phyloP scores from a whole-genome alignment of 2,329 filamentous ascomycete species.

The Pseudogymnoascus sp. region DNA sequence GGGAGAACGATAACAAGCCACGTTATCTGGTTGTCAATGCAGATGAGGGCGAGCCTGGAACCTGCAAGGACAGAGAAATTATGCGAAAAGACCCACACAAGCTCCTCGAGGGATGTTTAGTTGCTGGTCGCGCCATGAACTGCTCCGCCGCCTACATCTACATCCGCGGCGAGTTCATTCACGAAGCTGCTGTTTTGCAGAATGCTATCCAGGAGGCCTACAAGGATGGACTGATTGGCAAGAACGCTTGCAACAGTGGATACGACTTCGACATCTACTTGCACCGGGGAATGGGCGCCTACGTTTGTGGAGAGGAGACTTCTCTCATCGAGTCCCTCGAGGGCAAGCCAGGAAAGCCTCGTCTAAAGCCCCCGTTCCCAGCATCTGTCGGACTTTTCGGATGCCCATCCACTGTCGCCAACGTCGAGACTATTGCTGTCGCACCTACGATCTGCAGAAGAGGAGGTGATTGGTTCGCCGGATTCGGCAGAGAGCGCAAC shows the following conservation, averaged over 20 bases:
- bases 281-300: conserved; percentile 94
- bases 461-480: conserved; percentile 86
- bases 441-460: conserved; percentile 92
- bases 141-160: conserved; percentile 98
- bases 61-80: conserved; percentile 98
- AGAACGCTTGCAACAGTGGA: conserved; percentile 93
- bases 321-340: conserved; percentile 97
- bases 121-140: conserved; percentile 97
- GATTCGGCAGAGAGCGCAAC: conserved; percentile 93
- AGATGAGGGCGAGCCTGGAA: conserved; percentile 96
- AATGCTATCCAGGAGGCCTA: conserved; percentile 97
- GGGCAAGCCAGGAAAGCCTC: conserved; percentile 97
- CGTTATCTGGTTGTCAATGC: conserved; percentile 97
- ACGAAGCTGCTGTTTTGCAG: conserved; percentile 90
- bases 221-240: conserved; percentile 86
- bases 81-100: conserved; percentile 99
- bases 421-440: conserved; percentile 95
- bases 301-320: conserved; percentile 97
- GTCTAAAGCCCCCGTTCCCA: conserved; percentile 97
- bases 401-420: conserved; percentile 95
- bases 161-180: conserved; percentile 96
- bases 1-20: conserved; percentile 95
- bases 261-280: conserved; percentile 98
- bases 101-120: conserved; percentile 92
- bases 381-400: conserved; percentile 96